phyloP scores from a whole-genome alignment of 352 stramenopile species.

The Phytophthora brassicae region DNA sequence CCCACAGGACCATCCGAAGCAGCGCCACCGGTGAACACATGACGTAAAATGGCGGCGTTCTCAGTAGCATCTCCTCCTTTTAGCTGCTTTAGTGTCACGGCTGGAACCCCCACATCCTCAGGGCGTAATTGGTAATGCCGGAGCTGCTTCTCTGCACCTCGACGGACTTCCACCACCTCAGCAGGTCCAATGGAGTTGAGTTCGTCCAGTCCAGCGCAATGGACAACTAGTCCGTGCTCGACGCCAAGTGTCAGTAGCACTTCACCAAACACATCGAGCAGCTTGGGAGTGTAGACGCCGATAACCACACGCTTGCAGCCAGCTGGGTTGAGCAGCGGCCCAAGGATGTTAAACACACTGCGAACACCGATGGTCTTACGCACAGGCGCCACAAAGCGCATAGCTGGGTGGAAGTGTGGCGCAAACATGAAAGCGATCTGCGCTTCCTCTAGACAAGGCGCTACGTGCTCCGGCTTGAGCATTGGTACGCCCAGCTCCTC shows the following conservation, averaged over 20 bases:
- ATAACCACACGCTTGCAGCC: conserved; percentile 96
- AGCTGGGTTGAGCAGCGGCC: conserved; percentile 97
- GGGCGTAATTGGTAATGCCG: conserved; percentile 48
- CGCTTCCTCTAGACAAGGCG: conserved; percentile 90
- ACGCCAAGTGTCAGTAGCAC: conserved; percentile 91
- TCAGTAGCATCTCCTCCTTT: conserved; percentile 94
- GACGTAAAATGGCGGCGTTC: conserved; percentile 94
- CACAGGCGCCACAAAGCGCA: conserved; percentile 94
- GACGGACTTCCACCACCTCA: conserved; percentile 80
- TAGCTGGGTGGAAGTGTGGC: conserved; percentile 96
- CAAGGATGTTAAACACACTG: conserved; percentile 98
- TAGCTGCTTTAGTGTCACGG: conserved; percentile 93
- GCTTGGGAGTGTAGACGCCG: conserved; percentile 95
- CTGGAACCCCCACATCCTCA: conserved; percentile 87
- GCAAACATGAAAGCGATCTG: conserved; percentile 98
- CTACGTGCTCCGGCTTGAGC: conserved; percentile 89
- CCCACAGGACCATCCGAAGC: conserved; percentile 93
- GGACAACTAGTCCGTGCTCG: conserved; percentile 98
- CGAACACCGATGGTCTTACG: conserved; percentile 96
- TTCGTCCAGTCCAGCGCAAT: conserved; percentile 98
- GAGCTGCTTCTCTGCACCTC: conserved; percentile 37
- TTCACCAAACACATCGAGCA: conserved; percentile 87
- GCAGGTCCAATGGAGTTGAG: conserved; percentile 94
- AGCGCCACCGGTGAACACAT: conserved; percentile 79
- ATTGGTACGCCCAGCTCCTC: conserved; percentile 97